These are phyloP conservation scores for Setomelanomma holmii DNA, from an alignment of 2,329 filamentous ascomycete species.

Conservation along the genomic window DNA sequence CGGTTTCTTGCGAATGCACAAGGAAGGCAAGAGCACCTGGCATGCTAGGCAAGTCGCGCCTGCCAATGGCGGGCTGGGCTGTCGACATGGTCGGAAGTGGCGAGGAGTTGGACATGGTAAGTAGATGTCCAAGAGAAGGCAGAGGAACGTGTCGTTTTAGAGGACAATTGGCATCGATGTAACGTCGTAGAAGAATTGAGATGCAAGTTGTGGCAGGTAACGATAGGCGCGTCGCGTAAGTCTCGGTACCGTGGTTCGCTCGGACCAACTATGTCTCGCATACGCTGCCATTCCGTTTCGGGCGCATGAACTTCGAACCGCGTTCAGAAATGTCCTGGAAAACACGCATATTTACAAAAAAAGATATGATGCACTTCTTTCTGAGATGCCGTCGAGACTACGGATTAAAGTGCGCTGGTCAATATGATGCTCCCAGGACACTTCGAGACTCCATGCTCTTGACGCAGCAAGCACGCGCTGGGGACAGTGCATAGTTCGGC, in stretches of 20 bases:
- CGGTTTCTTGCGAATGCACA: constrained; percentile 65
- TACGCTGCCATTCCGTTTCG: not conserved
- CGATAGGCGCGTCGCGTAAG: constrained; percentile 12
- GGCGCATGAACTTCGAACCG: not conserved
- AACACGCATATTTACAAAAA: too few relatives aligned
- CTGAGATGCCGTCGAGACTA: too few relatives aligned
- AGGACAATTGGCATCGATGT: constrained; percentile 16
- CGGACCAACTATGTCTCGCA: constrained; percentile 11
- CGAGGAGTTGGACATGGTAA: constrained; percentile 31
- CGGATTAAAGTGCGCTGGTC: too few relatives aligned
- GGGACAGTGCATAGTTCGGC: not conserved
- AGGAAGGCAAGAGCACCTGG: constrained; percentile 60
- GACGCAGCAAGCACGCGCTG: not conserved
- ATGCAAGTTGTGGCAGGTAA: constrained; percentile 37
- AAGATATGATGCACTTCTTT: too few relatives aligned
- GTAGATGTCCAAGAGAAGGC: constrained; percentile 5
- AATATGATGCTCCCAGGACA: too few relatives aligned
- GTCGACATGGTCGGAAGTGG: constrained; percentile 36
- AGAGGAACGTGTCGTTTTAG: constrained; percentile 11
- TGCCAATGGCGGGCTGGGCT: constrained; percentile 17
- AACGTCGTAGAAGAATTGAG: constrained; percentile 19
- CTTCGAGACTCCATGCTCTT: not conserved
- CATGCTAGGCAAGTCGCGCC: constrained; percentile 32
- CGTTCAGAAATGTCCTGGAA: too few relatives aligned
- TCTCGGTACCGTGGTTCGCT: constrained; percentile 1